These are phyloP conservation scores for Glomus cerebriforme DNA, from an alignment of 192 early-diverging fungal species.

Conservation along the genomic window DNA sequence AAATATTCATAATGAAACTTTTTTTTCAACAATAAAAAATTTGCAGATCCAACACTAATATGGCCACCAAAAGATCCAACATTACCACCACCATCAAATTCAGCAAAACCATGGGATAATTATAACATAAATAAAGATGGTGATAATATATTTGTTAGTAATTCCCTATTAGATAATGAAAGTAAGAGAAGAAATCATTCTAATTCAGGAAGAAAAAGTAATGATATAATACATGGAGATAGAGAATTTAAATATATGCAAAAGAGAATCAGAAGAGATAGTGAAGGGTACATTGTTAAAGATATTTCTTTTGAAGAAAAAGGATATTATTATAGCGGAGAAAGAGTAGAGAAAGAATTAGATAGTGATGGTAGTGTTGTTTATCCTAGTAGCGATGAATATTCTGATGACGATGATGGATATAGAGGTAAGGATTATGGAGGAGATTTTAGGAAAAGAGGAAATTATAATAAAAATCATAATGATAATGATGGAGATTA, in stretches of 20 bases:
- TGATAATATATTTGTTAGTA: not conserved
- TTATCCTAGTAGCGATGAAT: constrained; percentile 25
- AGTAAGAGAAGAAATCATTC: not conserved
- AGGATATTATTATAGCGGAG: not conserved
- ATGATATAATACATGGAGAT: not conserved
- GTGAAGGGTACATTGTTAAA: constrained; percentile 24
- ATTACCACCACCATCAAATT: not conserved
- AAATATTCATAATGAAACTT: not conserved
- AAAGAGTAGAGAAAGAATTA: not conserved
- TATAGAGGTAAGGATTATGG: too few relatives aligned
- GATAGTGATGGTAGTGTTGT: constrained; percentile 26
- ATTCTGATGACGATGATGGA: not conserved
- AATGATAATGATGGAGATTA: constrained; percentile 13
- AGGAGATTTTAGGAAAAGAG: too few relatives aligned
- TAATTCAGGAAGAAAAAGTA: not conserved
- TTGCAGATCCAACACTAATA: constrained; percentile 8
- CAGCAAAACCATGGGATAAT: constrained; percentile 30
- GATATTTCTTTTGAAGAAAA: constrained; percentile 29
- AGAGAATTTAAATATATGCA: not conserved
- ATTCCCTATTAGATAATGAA: not conserved
- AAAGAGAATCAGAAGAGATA: constrained; percentile 11
- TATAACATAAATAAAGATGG: not conserved
- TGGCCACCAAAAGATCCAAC: constrained; percentile 32
- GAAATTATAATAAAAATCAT: too few relatives aligned
- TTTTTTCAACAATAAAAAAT: not conserved